These are phyloP conservation scores for Madurella fahalii DNA, from an alignment of 2,329 filamentous ascomycete genomes.

Conservation along the genomic window DNA sequence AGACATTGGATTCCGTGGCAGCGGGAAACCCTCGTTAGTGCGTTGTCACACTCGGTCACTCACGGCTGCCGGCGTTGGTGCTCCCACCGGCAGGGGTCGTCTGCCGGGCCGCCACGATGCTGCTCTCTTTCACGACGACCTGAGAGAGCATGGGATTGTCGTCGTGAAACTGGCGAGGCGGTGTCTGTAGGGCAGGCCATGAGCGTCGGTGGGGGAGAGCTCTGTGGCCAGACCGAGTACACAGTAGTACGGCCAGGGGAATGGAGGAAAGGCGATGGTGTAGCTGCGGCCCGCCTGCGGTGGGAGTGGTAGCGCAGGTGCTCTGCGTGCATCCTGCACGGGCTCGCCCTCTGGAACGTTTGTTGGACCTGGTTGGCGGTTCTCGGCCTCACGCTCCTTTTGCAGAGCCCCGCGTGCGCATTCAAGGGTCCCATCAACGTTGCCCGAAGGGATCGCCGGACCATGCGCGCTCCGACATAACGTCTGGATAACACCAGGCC, in stretches of 20 bases:
- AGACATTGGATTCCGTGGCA: not conserved
- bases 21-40: not conserved
- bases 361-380: not conserved
- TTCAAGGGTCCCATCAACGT: not conserved
- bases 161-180: too few species aligned
- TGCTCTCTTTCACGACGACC: too few species aligned
- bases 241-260: not conserved
- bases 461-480: not conserved
- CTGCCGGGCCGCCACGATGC: too few species aligned
- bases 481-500: not conserved
- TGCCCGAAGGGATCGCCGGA: not conserved
- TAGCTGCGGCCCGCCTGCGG: not conserved
- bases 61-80: not conserved
- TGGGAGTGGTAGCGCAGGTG: not conserved
- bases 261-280: not conserved
- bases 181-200: too few species aligned
- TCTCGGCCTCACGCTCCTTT: not conserved
- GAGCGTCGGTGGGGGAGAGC: too few species aligned
- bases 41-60: not conserved
- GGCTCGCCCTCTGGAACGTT: not conserved
- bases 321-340: not conserved
- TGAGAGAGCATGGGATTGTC: too few species aligned
- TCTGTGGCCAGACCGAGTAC: not conserved
- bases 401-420: not conserved
- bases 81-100: not conserved